These are phyloP conservation scores for Cinnamomum micranthum DNA, from an alignment of 164 flowering plant species.

Conservation along the genomic window DNA sequence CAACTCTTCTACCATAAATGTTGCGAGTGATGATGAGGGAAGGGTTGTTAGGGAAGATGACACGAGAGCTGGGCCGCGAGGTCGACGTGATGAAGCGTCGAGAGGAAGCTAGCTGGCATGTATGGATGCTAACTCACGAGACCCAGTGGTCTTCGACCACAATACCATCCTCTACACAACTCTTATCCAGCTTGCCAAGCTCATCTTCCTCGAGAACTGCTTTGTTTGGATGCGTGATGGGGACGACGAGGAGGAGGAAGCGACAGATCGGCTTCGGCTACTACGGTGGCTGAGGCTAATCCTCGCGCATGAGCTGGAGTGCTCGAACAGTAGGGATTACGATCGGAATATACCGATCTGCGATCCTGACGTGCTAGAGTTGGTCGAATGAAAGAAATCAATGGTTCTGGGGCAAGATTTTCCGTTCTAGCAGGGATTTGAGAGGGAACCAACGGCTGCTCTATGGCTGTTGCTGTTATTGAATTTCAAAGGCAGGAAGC, in stretches of 20 bases:
- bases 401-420: constrained; percentile 16
- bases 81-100: constrained; percentile 17
- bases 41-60: constrained; percentile 18
- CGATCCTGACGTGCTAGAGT: constrained; percentile 16
- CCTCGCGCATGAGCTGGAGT: constrained; percentile 14
- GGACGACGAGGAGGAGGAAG: too few species aligned
- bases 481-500: constrained; percentile 28
- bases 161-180: constrained; percentile 20
- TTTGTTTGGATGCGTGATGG: constrained; percentile 24
- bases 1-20: constrained; percentile 15
- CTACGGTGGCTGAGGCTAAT: neutral
- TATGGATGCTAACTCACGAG: constrained; percentile 21
- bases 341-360: constrained; percentile 3
- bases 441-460: constrained; percentile 12
- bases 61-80: constrained; percentile 17
- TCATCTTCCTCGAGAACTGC: constrained; percentile 17
- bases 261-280: too few species aligned
- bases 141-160: constrained; percentile 17
- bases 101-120: constrained; percentile 22
- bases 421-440: constrained; percentile 7
- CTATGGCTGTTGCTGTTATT: constrained; percentile 30
- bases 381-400: constrained; percentile 5
- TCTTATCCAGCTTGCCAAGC: constrained; percentile 21
- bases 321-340: neutral
- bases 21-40: constrained; percentile 19